Evolutionary conservation across 257 asterid species (phyloP).

Genomic region (Solanum bulbocastanum): DNA sequence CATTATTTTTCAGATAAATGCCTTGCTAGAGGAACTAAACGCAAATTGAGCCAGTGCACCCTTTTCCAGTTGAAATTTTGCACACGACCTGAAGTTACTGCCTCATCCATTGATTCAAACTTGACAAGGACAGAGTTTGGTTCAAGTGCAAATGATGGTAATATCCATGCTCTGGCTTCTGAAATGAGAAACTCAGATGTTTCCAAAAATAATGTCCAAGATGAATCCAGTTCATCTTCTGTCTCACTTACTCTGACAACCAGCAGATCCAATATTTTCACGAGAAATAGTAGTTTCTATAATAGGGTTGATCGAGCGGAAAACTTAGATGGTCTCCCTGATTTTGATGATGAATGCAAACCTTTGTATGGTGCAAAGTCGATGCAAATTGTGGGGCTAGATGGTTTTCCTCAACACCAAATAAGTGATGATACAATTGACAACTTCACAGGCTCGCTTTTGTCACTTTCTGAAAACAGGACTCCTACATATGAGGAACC

Average conservation of each 20-base stretch:
- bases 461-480: constrained; percentile 14
- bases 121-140: constrained; percentile 2
- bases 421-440: constrained; percentile 10
- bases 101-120: constrained; percentile 12
- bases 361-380: background rate
- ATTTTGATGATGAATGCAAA: background rate
- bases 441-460: constrained; percentile 9
- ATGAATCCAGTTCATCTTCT: background rate
- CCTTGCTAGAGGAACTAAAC: constrained; percentile 59
- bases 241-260: constrained; percentile 7
- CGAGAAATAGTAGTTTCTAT: background rate
- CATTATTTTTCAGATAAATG: constrained; percentile 57
- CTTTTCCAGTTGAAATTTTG: constrained; percentile 67
- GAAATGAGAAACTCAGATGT: constrained; percentile 8
- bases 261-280: background rate
- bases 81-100: constrained; percentile 36
- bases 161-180: constrained; percentile 4
- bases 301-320: constrained; percentile 4
- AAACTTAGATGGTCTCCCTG: constrained; percentile 17
- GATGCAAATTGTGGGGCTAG: background rate
- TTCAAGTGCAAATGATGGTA: constrained; percentile 1
- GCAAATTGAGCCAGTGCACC: constrained; percentile 73
- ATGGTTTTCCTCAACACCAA: constrained; percentile 12
- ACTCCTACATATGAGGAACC: constrained; percentile 17
- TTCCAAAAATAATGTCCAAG: constrained; percentile 11